Percentiles rank a stretch among this genome's conserved stretches.
Evolutionary conservation across 208 protist genomes (phyloP).

Genomic region (Naegleria fowleri): DNA sequence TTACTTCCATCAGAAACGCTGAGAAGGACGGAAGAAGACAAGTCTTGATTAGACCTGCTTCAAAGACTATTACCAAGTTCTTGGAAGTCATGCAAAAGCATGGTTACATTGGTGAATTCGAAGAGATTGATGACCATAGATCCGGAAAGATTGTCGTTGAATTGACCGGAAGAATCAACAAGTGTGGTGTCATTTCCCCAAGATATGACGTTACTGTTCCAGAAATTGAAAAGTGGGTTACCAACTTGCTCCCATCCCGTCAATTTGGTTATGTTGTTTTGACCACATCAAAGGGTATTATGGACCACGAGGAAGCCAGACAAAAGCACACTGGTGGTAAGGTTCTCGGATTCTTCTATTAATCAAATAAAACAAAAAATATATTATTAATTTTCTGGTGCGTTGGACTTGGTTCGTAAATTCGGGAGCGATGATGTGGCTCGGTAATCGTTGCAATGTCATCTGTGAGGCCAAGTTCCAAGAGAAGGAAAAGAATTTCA

Average conservation of each 20-base stretch:
- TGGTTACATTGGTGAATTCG: conserved; percentile 99
- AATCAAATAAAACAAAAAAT: conserved; percentile 46
- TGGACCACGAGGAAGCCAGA: conserved; percentile 99
- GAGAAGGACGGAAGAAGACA: conserved; percentile 99
- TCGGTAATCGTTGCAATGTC: neutral
- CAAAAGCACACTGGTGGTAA: conserved; percentile 98
- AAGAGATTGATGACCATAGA: conserved; percentile 99
- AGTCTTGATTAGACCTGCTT: conserved; percentile 96
- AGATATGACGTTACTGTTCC: conserved; percentile 91
- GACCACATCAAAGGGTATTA: conserved; percentile 99
- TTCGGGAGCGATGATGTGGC: neutral
- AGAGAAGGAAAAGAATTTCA: too few species aligned
- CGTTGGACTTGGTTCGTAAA: neutral
- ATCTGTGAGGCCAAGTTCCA: neutral
- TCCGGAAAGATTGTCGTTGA: conserved; percentile 99
- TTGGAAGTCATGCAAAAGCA: conserved; percentile 99
- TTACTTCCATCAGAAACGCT: conserved; percentile 97
- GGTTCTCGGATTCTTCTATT: conserved; percentile 99
- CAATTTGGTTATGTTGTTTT: conserved; percentile 99
- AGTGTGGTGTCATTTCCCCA: conserved; percentile 99
- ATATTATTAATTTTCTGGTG: neutral
- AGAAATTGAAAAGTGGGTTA: conserved; percentile 98
- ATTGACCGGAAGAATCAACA: conserved; percentile 99
- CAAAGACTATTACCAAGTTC: conserved; percentile 99
- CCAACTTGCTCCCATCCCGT: conserved; percentile 98